Base-by-base conservation (phyloP, 75 land plant species). In the Sequoia sempervirens region DNA sequence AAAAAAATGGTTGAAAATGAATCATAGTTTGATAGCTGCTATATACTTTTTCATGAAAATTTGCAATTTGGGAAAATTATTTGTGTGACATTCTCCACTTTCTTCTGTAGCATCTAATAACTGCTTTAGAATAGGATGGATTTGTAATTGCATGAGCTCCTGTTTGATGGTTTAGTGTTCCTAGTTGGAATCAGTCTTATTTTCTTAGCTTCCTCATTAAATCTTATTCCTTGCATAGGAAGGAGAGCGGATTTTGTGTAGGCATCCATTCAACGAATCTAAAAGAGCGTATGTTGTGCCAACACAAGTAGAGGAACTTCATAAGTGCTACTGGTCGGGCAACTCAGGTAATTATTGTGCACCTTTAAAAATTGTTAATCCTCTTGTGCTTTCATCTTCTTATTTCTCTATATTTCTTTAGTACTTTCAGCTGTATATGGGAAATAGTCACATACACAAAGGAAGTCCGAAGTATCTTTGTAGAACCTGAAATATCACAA, bases 281-380 rank as follows among this genome's bases (percentile, higher is more conserved):
- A 97, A 94, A 85, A 91, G 99, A 87, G 99, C 96, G 7, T 90
- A 96, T 88, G 98, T 97, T 75, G 94, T 96, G 45, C 99, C 98
- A 40, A 92, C 93, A 80, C 89, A 82, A 46, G 98, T 97, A 8
- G 99, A 97, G 88, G 89, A 96, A 87, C 94, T 97, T 75, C 86
- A 94, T 74, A 96, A 94, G 82, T 96, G 98, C 86, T 97, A 93
- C 73, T 96, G 99, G 99, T 86, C 92, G 81, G 95, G 98, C 50
- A 88, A 53, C 7, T 90, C 95, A 84, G 93, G 99, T 97, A 80
- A 43, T 76, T 14, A 32, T 37, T 76, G 2, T 76, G 37, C 74
- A n/a, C 26, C n/a, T 5, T 32, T 0, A 26, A 5, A 28, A 32
- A 73, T 17, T 76, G 26, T 14, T 18, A 76, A 76, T 76, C 72